phyloP scores from a whole-genome alignment of 2,329 filamentous ascomycete genomes.

The Chalaropsis ovoidea region DNA sequence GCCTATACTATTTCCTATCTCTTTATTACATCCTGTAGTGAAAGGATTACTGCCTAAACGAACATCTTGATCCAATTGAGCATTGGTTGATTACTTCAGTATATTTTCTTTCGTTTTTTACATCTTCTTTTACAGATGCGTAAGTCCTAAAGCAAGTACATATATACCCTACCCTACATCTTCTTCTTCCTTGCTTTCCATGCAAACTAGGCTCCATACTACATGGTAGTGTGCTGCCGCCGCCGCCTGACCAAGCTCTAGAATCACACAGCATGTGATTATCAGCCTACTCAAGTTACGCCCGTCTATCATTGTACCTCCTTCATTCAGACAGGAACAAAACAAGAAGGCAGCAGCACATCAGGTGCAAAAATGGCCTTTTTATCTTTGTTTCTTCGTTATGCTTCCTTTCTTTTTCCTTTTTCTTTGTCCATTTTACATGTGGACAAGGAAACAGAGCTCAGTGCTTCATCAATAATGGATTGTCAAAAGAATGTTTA shows the following conservation, averaged over 20 bases:
- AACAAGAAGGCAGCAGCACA: too few relatives aligned
- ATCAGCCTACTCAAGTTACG: not conserved
- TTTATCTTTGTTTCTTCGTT: too few relatives aligned
- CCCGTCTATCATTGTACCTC: not conserved
- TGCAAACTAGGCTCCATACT: not conserved
- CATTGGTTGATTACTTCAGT: not conserved
- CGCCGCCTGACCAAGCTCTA: not conserved
- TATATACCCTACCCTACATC: too few relatives aligned
- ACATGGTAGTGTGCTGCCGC: not conserved
- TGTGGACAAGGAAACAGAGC: too few relatives aligned
- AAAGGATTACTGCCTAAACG: not conserved
- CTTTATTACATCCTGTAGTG: not conserved
- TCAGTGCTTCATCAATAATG: too few relatives aligned
- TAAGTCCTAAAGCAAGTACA: too few relatives aligned
- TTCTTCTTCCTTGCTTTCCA: not conserved
- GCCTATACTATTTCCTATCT: not conserved
- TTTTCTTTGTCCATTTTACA: too few relatives aligned
- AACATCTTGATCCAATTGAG: not conserved
- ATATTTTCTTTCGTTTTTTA: not conserved
- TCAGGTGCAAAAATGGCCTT: too few relatives aligned
- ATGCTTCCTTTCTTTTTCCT: too few relatives aligned
- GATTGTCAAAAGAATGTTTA: not conserved
- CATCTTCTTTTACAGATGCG: not conserved
- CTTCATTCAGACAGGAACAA: not conserved
- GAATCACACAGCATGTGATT: conserved; percentile 4